Conservation (phyloP, 208 protist genomes). For the Trichomonas gallinae region DNA sequence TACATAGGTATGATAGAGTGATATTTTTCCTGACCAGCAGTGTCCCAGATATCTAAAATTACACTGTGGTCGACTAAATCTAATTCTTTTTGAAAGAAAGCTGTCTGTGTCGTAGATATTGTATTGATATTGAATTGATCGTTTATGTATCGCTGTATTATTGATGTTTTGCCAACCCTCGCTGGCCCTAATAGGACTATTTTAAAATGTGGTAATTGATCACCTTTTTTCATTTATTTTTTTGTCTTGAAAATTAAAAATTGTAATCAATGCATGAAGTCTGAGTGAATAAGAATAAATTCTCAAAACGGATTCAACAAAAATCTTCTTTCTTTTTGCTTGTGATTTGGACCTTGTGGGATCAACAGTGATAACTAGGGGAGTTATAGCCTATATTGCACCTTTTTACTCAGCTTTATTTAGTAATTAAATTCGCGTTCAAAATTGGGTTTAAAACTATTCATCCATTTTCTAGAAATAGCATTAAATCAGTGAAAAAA, state of each 20-base stretch:
- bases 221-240: neutral
- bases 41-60: constrained; percentile 2
- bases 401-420: too few species aligned
- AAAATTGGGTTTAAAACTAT: too few species aligned
- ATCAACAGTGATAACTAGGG: too few species aligned
- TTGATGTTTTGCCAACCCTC: neutral
- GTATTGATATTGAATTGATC: neutral
- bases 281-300: too few species aligned
- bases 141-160: neutral
- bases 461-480: too few species aligned
- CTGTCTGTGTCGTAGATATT: neutral
- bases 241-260: neutral
- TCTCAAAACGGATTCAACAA: too few species aligned
- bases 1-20: constrained; percentile 62
- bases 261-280: too few species aligned
- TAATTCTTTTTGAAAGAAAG: neutral
- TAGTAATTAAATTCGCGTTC: too few species aligned
- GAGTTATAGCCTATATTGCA: too few species aligned
- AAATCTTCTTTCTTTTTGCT: too few species aligned
- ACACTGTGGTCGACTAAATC: neutral
- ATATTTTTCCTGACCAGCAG: constrained; percentile 66
- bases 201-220: neutral
- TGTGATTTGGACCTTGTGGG: too few species aligned
- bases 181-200: neutral
- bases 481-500: too few species aligned